Percentiles rank a stretch among this genome's conserved stretches.
phyloP scores from a whole-genome alignment of 1,284 basidiomycete species.

The Sporisorium iseilematis-ciliati region DNA sequence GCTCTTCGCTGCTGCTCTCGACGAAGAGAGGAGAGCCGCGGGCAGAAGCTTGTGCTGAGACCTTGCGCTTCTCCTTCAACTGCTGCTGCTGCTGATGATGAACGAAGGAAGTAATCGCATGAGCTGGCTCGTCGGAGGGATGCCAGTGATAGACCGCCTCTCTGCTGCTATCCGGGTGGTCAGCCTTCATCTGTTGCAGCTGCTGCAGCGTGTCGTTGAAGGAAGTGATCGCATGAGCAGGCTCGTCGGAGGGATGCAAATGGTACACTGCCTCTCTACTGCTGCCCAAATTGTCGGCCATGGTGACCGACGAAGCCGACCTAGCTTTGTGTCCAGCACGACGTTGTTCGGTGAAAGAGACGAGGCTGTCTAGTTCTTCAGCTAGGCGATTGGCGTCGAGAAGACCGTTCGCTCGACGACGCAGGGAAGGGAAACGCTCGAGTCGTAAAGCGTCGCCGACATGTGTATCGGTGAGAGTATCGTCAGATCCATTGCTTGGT shows the following conservation, averaged over 20 bases:
- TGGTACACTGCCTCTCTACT: constrained; percentile 23
- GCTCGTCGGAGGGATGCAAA: constrained; percentile 10
- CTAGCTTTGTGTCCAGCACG: not conserved
- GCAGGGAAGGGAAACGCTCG: constrained; percentile 8
- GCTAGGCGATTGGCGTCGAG: constrained; percentile 20
- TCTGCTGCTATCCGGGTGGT: constrained; percentile 9
- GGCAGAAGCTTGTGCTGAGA: not conserved
- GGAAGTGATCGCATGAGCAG: not conserved
- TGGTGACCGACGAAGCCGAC: not conserved
- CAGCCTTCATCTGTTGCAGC: not conserved
- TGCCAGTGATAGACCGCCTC: constrained; percentile 27
- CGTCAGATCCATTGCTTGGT: not conserved
- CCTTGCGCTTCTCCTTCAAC: not conserved
- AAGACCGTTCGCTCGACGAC: not conserved
- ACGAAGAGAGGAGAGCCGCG: constrained; percentile 1
- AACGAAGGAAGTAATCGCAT: not conserved
- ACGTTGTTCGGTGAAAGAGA: constrained; percentile 2
- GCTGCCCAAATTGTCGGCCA: constrained; percentile 1
- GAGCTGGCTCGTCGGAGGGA: constrained; percentile 2
- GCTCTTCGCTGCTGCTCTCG: constrained; percentile 11
- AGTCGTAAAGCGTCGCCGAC: constrained; percentile 4
- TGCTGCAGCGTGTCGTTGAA: not conserved
- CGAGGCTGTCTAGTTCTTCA: constrained; percentile 27
- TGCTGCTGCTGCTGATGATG: not conserved
- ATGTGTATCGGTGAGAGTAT: constrained; percentile 7